Conservation (phyloP, 2,329 filamentous ascomycete genomes). For the Penicillium sumatraense region DNA sequence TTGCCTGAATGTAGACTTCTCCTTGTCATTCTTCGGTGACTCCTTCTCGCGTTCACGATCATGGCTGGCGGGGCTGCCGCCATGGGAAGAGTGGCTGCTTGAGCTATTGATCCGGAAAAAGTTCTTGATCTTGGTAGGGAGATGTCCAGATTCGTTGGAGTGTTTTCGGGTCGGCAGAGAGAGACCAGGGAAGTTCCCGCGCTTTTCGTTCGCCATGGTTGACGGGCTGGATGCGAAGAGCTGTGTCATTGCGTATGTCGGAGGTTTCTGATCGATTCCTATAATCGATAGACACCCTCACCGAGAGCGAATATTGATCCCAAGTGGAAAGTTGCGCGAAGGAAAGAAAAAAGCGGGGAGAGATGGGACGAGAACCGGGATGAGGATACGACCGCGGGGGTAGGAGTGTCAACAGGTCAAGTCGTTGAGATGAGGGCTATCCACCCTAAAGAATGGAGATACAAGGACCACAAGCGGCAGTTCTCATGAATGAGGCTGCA, state of each 20-base stretch:
- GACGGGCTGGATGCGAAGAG: constrained; percentile 47
- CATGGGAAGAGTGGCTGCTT: constrained; percentile 49
- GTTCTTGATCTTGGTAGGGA: constrained; percentile 69
- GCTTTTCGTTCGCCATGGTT: constrained; percentile 50
- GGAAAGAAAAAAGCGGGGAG: constrained; percentile 17
- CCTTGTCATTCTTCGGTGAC: constrained; percentile 65
- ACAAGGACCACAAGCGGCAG: constrained; percentile 17
- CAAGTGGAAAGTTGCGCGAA: constrained; percentile 13
- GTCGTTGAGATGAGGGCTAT: constrained; percentile 21
- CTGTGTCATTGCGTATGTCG: constrained; percentile 44
- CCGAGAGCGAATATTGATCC: constrained; percentile 6
- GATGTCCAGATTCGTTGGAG: constrained; percentile 50
- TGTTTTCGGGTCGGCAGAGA: constrained; percentile 52
- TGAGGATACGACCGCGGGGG: constrained; percentile 23
- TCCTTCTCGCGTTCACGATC: constrained; percentile 43
- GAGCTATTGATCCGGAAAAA: constrained; percentile 70
- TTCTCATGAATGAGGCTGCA: constrained; percentile 25
- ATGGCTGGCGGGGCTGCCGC: constrained; percentile 27
- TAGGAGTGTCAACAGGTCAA: constrained; percentile 11
- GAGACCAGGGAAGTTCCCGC: constrained; percentile 51
- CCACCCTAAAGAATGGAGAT: constrained; percentile 29
- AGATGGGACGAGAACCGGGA: constrained; percentile 15
- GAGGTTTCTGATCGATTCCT: not conserved
- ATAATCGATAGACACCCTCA: constrained; percentile 1
- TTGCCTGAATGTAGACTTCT: constrained; percentile 76